phyloP scores from a whole-genome alignment of 2,329 filamentous ascomycete species.

The Alternaria ethzedia region DNA sequence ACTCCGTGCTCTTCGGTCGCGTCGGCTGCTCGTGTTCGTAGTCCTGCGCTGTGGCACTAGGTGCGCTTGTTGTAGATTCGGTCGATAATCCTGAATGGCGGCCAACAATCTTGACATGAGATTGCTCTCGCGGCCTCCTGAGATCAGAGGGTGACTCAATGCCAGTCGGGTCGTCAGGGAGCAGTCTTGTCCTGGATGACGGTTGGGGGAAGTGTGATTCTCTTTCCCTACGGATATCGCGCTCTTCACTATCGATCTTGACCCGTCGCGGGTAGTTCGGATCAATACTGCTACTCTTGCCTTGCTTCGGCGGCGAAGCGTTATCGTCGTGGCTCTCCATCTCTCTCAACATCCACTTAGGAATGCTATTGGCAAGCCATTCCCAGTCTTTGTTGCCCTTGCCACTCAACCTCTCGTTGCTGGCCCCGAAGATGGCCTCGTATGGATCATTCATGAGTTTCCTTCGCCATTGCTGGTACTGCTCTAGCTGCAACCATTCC shows the following conservation, averaged over 20 bases:
- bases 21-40: background rate
- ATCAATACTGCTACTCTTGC: background rate
- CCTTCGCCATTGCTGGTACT: constrained; percentile 38
- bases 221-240: background rate
- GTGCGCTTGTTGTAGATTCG: background rate
- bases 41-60: background rate
- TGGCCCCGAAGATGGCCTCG: constrained; percentile 51
- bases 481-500: constrained; percentile 40
- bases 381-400: constrained; percentile 40
- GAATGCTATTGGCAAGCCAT: constrained; percentile 38
- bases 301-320: background rate
- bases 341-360: constrained; percentile 41
- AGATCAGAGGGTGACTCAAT: constrained; percentile 43
- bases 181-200: constrained; percentile 21
- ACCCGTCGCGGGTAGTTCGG: constrained; percentile 24
- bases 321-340: constrained; percentile 19
- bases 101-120: constrained; percentile 8
- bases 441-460: constrained; percentile 51
- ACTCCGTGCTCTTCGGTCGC: constrained; percentile 8
- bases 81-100: background rate
- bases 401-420: constrained; percentile 42
- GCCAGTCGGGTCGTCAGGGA: constrained; percentile 24
- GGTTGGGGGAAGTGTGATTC: constrained; percentile 23
- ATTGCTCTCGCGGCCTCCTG: constrained; percentile 31
- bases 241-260: constrained; percentile 7